Base-by-base conservation (phyloP, 2,329 filamentous ascomycete genomes). In the Aureobasidium sp. region DNA sequence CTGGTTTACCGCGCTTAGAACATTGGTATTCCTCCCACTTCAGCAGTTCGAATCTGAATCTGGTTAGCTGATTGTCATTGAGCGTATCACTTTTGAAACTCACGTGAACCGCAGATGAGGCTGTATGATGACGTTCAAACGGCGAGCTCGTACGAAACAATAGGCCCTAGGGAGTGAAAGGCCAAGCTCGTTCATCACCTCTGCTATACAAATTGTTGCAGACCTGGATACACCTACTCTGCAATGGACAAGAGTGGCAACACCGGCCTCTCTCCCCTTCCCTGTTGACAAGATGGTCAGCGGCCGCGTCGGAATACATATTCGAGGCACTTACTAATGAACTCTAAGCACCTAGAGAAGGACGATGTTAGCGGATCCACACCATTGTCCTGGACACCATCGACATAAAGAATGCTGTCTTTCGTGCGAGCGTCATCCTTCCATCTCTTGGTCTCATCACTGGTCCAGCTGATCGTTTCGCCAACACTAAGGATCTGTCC, bases 141-240 rank as follows among this genome's bases (percentile, higher is more conserved):
- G 83, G 59, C 94, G 84, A 24, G 94, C 94, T 36, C 94, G 87
- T 41, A 99, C 94, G 74, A 93, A 97, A 74, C 94, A 97, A 75
- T 99, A 99, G 63, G 94, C 94, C 61, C 90, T 84, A 13, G 94
- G 92, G 69, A 97, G 93, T 0, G 91, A 94, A 66, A 97, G 77
- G 26, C 85, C 81, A 68, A 91, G 76, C 29, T 87, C 81, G 39
- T 87, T 86, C 94, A 99, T 99, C 39, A 97, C 91, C 75, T 97
- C 92, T n/a, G 94, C 94, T 70, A 99, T 99, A 73, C 94, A 97
- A 65, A 99, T 97, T 1, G 93, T 99, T 13, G 94, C 94, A 65
- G 91, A 96, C 57, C 94, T 85, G 56, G 92, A 97, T 61, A 99
- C 94, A 52, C 94, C 94, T 8, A 99, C 94, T 20, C 94, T 88